Percentiles rank a stretch among this genome's conserved stretches.
Conservation (phyloP, 495 filamentous ascomycete genomes). For the Aspergillus haitiensis region DNA sequence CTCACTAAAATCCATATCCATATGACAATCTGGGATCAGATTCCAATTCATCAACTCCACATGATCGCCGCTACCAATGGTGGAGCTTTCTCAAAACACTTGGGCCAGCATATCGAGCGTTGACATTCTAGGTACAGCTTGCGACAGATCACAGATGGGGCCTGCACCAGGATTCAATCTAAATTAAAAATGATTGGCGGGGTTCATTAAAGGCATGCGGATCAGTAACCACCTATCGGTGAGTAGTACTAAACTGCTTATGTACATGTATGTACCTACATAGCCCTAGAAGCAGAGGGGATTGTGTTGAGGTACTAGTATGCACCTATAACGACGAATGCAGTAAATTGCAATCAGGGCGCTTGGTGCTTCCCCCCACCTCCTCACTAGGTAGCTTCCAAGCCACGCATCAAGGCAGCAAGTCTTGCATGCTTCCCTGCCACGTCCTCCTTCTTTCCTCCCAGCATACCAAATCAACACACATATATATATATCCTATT, state of each 20-base stretch:
- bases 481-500: not conserved
- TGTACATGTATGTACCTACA: too few species aligned
- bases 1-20: too few species aligned
- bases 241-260: too few species aligned
- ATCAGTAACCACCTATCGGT: not conserved
- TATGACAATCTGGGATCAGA: too few species aligned
- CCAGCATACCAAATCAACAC: not conserved
- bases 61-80: conserved; percentile 6
- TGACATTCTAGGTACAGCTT: not conserved
- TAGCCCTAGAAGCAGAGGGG: too few species aligned
- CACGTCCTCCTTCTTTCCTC: not conserved
- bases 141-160: conserved; percentile 1
- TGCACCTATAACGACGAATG: too few species aligned
- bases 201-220: not conserved
- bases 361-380: not conserved
- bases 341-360: too few species aligned
- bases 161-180: not conserved
- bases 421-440: not conserved
- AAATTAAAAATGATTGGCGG: conserved; percentile 11
- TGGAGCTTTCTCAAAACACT: conserved; percentile 5
- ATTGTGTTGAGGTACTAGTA: too few species aligned
- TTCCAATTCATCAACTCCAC: conserved; percentile 9
- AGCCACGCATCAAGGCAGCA: not conserved
- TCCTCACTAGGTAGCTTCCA: not conserved
- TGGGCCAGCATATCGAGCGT: conserved; percentile 8